Evolutionary conservation across 192 early-diverging fungal species (phyloP).

Genomic region (Umbelopsis sp.): DNA sequence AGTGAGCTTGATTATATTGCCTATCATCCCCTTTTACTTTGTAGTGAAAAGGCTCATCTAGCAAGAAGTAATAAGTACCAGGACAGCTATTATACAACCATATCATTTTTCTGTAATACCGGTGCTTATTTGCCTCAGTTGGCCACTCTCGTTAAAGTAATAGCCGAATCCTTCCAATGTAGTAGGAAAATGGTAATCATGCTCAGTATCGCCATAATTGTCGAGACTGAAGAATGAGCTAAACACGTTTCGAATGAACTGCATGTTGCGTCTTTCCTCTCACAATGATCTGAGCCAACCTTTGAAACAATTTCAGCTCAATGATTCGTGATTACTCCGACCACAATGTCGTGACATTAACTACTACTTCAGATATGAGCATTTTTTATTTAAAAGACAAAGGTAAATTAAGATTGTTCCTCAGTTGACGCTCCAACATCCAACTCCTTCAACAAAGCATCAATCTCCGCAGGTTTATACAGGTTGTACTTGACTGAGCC

Average conservation of each 20-base stretch:
- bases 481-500: conserved; percentile 67
- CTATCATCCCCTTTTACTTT: conserved; percentile 18
- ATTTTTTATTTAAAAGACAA: conserved; percentile 23
- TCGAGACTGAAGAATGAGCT: background rate
- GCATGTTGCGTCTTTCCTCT: conserved; percentile 17
- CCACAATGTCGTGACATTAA: background rate
- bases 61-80: background rate
- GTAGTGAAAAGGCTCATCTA: conserved; percentile 17
- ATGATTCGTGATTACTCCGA: background rate
- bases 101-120: background rate
- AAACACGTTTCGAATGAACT: background rate
- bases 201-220: background rate
- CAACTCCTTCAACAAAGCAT: conserved; percentile 79
- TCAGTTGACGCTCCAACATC: conserved; percentile 47
- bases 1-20: conserved; percentile 25
- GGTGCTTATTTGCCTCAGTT: conserved; percentile 8
- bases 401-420: conserved; percentile 16
- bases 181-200: conserved; percentile 4
- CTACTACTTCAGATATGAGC: background rate
- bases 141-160: conserved; percentile 18
- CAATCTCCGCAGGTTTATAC: conserved; percentile 78
- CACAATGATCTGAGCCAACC: conserved; percentile 2
- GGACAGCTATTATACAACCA: background rate
- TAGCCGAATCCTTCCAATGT: conserved; percentile 20
- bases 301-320: background rate